Evolutionary conservation across 768 basidiomycete genomes (phyloP), one percentile per base, ranked within the genome.

Genomic region (Chalciporus pseudorubinellus): DNA sequence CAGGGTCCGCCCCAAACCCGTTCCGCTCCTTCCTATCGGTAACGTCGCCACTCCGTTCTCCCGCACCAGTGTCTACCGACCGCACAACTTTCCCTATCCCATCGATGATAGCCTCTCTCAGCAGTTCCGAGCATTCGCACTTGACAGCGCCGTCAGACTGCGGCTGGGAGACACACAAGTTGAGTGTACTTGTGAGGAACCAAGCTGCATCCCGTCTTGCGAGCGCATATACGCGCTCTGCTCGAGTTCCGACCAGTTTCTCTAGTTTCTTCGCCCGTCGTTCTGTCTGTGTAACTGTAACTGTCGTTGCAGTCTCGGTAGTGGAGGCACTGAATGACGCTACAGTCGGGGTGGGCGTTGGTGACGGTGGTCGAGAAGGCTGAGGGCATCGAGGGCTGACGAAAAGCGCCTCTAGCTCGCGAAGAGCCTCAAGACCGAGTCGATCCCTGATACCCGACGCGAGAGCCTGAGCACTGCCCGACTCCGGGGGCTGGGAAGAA

Each of bases 391-490:
- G 3, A 21, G 59, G 16, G 19, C 29, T 22, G 3, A 38, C 38
- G n/a, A 62, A 66, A 22, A 70, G 24, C 3, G 31, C 36, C 22
- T 64, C 67, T 11, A 68, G 58, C 21, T 59, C 64, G 3, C 66
- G 59, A 44, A 70, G 59, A 19, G 55, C 20, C 43, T 68, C 68
- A 18, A 68, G 59, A n/a, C 59, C 66, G 20, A 68, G 52, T 31
- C 61, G 61, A 26, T 58, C 52, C 39, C 46, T 60, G 13, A 68
- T 46, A 18, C 50, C 52, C 6, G 39, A 2, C 2, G 48, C 56
- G 10, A 63, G 44, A 8, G 22, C 14, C 5, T 9, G n/a, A 14
- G 6, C 2, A 1, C 6, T 26, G 29, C 44, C 18, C 2, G 21
- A 18, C 10, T 28, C 5, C 2, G 44, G 16, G 9, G 14, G 19